Base-by-base conservation (phyloP, 805 yeast species). In the Yamadazyma akitaensis region DNA sequence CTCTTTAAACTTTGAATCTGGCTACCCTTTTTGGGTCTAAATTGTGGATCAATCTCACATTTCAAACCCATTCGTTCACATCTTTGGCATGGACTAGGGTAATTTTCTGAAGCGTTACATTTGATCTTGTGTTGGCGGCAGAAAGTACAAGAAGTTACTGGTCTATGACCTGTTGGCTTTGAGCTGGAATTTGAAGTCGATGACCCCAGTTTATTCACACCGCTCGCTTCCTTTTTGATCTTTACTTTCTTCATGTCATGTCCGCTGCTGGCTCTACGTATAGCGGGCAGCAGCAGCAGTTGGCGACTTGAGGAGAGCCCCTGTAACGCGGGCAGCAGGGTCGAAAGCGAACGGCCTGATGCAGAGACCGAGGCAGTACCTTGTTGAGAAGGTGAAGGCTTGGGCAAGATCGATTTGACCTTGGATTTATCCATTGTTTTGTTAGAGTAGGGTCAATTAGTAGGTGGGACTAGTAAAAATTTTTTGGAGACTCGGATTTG, bases 51-150 rank as follows among this genome's bases (percentile, higher is more conserved):
- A 19, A 91, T 87, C 56, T 86, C 92, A 69, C 97, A 91, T 47
- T 75, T 77, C 33, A 89, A 70, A 2, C 81, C 84, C 87, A 87
- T 85, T 59, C 85, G 75, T 44, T 81, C 84, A 67, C 97, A 91
- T 50, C 96, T 67, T 14, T 85, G 77, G 63, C 97, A 91, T 0
- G 96, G 86, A 6, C 73, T 70, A 0, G 97, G 97, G 54, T 78
- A 85, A 51, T 84, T 80, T 18, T 85, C 91, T 2, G 88, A 79
- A 1, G 97, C 97, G 61, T 91, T 88, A 66, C 97, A 91, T 61
- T 85, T 86, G 63, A 91, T 89, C 65, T 91, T 91, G 63, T 90
- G 97, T 61, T 91, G 97, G 43, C 97, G 80, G 61, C 97, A 91
- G 62, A 89, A 94, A 0, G 96, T 88, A 61, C 97, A 91, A 2